Base-by-base conservation (phyloP, 140 eudicot species). In the Artemisia princeps region DNA sequence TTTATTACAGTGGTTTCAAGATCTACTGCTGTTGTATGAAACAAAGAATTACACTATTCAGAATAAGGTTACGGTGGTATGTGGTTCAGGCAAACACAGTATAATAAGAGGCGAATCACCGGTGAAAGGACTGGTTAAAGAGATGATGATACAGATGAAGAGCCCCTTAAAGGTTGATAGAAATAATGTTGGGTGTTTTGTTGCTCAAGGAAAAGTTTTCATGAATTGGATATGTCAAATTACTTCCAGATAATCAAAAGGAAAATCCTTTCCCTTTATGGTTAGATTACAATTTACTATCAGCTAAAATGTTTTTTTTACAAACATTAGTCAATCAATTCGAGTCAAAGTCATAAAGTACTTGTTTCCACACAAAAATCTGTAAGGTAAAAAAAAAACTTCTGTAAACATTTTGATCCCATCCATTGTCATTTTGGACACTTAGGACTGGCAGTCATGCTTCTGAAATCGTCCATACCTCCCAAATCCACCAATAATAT, bases 41-140 rank as follows among this genome's bases (percentile, higher is more conserved):
- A 70, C 55, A n/a, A 76, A 63, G 70, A 51, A 75, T 56, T 44
- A 50, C 0, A 65, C 0, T 15, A 50, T 77, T 67, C 97, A 95
- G 0, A 66, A 78, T 14, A 84, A 84, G 73, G 78, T 90, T 62
- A 65, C 62, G 13, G 77, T 90, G 30, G 87, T 85, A 9, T 87
- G 95, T 65, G 97, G 95, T 12, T 22, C 54, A 24, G 95, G 97
- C 9, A 87, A 87, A 76, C 95, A 90, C 26, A 87, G 95, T 50
- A 64, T 65, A 16, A 65, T 78, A 0, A 71, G 87, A 77, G 94
- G 95, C 4, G 81, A 84, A 33, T 87, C 95, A 3, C 88, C 88
- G 0, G 85, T 83, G 10, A 90, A 82, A 74, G 74, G 64, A 12
- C 63, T 87, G 80, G 82, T 79, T 12, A 83, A 80, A 69, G 84